Conservation (phyloP, 164 flowering plant genomes). For the Cinnamomum micranthum region DNA sequence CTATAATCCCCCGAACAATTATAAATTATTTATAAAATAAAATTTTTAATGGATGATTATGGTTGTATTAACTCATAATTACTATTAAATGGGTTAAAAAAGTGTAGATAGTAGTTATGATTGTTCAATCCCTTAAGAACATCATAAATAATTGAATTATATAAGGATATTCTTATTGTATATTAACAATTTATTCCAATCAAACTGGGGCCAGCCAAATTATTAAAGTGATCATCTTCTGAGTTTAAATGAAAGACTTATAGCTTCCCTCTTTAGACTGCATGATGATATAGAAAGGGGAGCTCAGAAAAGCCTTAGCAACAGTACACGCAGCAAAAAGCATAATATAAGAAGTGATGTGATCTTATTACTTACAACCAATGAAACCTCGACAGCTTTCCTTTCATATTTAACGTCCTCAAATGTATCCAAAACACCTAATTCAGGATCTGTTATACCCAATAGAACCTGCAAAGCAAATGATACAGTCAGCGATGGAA, state of each 20-base stretch:
- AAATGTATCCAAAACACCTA: slow-evolving; percentile 61
- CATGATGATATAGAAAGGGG: not conserved
- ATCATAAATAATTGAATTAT: not conserved
- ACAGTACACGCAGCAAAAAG: not conserved
- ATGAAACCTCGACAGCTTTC: slow-evolving; percentile 41
- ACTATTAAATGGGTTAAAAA: too few relatives aligned
- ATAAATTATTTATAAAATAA: too few relatives aligned
- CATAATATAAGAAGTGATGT: not conserved
- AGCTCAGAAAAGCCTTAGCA: not conserved
- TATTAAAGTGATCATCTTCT: too few relatives aligned
- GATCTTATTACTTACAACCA: slow-evolving; percentile 38
- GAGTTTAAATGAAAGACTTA: not conserved
- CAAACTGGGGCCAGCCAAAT: too few relatives aligned
- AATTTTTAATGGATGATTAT: too few relatives aligned
- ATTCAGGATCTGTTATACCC: slow-evolving; percentile 64
- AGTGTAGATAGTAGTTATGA: too few relatives aligned
- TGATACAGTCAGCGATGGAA: not conserved
- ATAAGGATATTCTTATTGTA: too few relatives aligned
- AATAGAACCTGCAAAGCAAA: slow-evolving; percentile 50
- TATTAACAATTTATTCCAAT: too few relatives aligned
- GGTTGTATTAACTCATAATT: too few relatives aligned
- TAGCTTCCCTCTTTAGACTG: not conserved
- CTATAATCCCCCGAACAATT: too few relatives aligned
- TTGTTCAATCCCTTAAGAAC: not conserved
- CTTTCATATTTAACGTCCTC: slow-evolving; percentile 87